Evolutionary conservation across 2,329 filamentous ascomycete species (phyloP), one percentile per base, ranked within the genome.

Genomic region (Lasiodiplodia hormozganensis): DNA sequence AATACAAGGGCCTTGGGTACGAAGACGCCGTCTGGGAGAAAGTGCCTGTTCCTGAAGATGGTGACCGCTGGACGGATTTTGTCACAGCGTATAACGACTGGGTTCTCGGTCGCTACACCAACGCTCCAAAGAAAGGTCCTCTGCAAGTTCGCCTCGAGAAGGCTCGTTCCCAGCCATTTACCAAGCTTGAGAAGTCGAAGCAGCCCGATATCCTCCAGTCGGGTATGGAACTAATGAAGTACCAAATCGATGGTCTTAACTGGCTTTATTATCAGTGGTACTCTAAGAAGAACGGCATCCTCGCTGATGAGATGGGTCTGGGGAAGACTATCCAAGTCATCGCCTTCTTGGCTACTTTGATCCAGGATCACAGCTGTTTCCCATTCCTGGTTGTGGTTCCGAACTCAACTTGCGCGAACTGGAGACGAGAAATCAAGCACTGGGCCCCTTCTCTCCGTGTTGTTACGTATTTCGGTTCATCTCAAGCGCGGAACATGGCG

Each of bases 271-370:
- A 92, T 77, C 96, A 96, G 76, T 98, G 93, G 84, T 92, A 94
- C 74, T 85, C 87, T 62, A 86, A 90, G 72, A 90, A 92, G 75
- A 98, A 96, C 74, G 92, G 94, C 34, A 95, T 98, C 69, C 86
- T 98, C 7, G 96, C 96, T 0, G 96, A 99, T 76, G 96, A 99
- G 77, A 99, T 99, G 96, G 96, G 96, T 51, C 87, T 99, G 2
- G 96, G 96, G 38, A 99, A 99, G 82, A 99, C 96, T 0, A 93
- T 99, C 38, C 96, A 99, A 77, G 89, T 97, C 65, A 92, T 98
- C 70, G 88, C 90, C 2, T 87, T 97, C 70, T 86, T 98, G 70
- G 89, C 92, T 1, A 89, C 90, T 0, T 81, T 98, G 47, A 78
- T 85, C 4, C 80, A 82, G 71, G 82, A 85, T 40, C 85, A 88